Base-by-base conservation (phyloP, 2,329 filamentous ascomycete species). In the Fusarium aywerte region DNA sequence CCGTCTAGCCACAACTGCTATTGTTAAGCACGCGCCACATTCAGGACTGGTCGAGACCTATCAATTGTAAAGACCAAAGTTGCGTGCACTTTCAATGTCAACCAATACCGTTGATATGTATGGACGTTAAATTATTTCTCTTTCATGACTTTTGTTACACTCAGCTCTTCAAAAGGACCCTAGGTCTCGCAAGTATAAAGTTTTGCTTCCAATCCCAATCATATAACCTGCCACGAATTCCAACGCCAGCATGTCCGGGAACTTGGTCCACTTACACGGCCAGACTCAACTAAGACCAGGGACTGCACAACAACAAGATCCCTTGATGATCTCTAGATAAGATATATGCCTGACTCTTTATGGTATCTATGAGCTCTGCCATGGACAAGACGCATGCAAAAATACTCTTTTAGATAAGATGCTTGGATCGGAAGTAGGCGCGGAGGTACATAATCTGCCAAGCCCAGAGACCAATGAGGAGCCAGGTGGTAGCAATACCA, bases 371-470 rank as follows among this genome's bases (percentile, higher is more conserved):
- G 54, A 49, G 38, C 31, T 61, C 52, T 51, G 42, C 38, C 11
- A 15, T 51, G 55, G 54, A 64, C 38, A 63, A 51, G 32, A 54
- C 57, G 52, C 64, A 70, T 61, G 53, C 48, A 62, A 67, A 62
- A 67, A 56, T 53, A 58, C 23, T 55, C 47, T 45, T 57, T 69
- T 75, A 80, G 64, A 80, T 80, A 54, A 80, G 71, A 62, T 80
- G 78, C 77, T 80, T 80, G 55, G 78, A 80, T 85, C 93, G 89
- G 86, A 99, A 99, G 85, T 99, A 99, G 68, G 95, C 94, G 78
- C 96, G 87, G 81, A 99, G 85, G 81, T 99, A 99, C 77, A 99
- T 89, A 76, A 99, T 92, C 88, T 99, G 96, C 96, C 96, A 99
- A 39, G 84, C 93, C 79, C 96, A 97, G 73, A 99, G 84, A 32